Base-by-base conservation (phyloP, 805 yeast species). In the Kuraishia piskuri region DNA sequence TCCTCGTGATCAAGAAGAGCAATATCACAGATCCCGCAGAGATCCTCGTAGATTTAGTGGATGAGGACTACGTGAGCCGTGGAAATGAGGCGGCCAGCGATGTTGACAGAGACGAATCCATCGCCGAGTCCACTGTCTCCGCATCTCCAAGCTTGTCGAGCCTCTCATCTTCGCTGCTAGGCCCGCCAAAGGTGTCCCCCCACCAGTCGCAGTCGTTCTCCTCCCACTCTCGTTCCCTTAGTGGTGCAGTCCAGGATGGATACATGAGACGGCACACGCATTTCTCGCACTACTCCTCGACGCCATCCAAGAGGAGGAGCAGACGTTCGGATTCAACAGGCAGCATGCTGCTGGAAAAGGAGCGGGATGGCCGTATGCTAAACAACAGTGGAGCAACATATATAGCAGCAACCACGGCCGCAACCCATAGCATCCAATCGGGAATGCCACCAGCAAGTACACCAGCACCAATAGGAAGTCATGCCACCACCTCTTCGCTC, bases 11-110 rank as follows among this genome's bases (percentile, higher is more conserved):
- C 24, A 74, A 80, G 54, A 77, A 77, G 57, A 67, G 79, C 1
- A 77, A 76, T 55, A 64, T 83, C 10, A 68, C 69, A 46, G 82
- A 77, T 59, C 76, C 83, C 7, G 72, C 72, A 7, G 87, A 83
- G 56, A 62, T 83, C 2, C 63, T 81, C 36, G 72, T 75, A 47
- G 72, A 76, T 50, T 68, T 83, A 52, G 83, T 82, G 2, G 69
- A 75, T 44, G 85, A 81, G 44, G 86, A 82, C 58, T 57, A 59
- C 20, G 57, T 60, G 50, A 63, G 67, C 47, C 60, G 75, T 37
- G 67, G 67, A 3, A 57, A 63, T 2, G 54, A 50, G 12, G 59
- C 59, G 23, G 56, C 59, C 2, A 66, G 60, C 7, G 64, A 60
- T 4, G 40, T 4, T n/a, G 17, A 4, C 17, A n/a, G 14, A 3